phyloP scores from a whole-genome alignment of 108 stramenopile species.

The Aurantiochytrium sp. region DNA sequence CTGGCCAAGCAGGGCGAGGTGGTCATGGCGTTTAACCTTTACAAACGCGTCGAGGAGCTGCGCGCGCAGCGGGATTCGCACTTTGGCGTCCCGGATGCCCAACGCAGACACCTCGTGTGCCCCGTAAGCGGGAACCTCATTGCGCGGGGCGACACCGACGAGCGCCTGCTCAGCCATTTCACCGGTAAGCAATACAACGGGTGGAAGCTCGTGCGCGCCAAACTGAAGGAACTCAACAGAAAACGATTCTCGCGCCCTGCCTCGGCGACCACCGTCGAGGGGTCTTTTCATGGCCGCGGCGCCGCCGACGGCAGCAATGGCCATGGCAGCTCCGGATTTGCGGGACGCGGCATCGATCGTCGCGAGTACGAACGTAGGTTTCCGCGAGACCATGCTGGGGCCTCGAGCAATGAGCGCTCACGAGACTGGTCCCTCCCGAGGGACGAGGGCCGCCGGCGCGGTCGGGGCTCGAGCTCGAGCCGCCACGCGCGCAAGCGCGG shows the following conservation, averaged over 20 bases:
- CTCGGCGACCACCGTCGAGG: too few relatives aligned
- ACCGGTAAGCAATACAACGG: conserved; percentile 18
- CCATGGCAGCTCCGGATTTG: background rate
- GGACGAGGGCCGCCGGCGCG: background rate
- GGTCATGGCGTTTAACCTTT: background rate
- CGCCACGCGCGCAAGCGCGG: background rate
- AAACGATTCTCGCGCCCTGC: background rate
- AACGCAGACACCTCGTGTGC: background rate
- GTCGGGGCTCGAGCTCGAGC: background rate
- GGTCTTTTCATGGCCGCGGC: too few relatives aligned
- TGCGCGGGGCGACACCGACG: background rate
- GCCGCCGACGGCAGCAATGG: background rate
- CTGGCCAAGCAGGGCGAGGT: background rate
- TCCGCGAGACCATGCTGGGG: background rate
- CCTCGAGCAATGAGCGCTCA: background rate
- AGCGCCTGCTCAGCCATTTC: background rate
- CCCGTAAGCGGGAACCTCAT: background rate
- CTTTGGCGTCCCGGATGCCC: background rate
- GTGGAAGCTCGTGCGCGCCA: background rate
- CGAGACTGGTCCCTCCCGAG: background rate
- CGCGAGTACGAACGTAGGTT: background rate
- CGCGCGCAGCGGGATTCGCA: background rate
- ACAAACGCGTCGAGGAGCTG: background rate
- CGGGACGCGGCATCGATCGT: background rate
- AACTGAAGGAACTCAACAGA: background rate